A percentile compares a stretch with the other conserved stretches of the same genome.
Evolutionary conservation across 192 early-diverging fungal genomes (phyloP).

Genomic region (Allomyces javanicus): DNA sequence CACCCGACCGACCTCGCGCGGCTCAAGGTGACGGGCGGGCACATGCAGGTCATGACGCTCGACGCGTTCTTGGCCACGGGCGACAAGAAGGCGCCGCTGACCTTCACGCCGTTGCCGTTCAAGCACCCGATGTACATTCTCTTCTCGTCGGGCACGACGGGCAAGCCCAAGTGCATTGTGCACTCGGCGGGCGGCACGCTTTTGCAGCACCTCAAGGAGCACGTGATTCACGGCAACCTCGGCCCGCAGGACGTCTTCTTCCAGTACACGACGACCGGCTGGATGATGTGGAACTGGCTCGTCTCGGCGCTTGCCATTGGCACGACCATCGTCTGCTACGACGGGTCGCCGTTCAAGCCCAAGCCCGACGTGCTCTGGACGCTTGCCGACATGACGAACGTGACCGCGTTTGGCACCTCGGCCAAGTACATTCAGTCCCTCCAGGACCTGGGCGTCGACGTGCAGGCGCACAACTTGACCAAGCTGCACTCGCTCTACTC

Average conservation of each 20-base stretch:
- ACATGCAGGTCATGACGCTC: background rate
- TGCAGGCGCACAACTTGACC: constrained; percentile 36
- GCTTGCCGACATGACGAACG: constrained; percentile 47
- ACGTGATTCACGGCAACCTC: constrained; percentile 67
- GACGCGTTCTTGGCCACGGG: constrained; percentile 29
- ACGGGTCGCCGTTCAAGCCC: constrained; percentile 87
- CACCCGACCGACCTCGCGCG: background rate
- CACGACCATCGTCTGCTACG: constrained; percentile 62
- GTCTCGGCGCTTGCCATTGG: constrained; percentile 60
- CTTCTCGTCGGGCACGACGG: constrained; percentile 86
- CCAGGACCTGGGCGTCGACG: constrained; percentile 48
- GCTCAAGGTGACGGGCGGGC: background rate
- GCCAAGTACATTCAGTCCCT: constrained; percentile 89
- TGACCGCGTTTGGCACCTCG: constrained; percentile 81
- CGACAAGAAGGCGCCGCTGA: constrained; percentile 17
- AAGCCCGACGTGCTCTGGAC: constrained; percentile 53
- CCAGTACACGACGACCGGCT: constrained; percentile 78
- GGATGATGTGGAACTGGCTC: constrained; percentile 99
- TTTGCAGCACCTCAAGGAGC: constrained; percentile 87
- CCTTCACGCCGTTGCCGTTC: constrained; percentile 72
- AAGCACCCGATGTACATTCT: constrained; percentile 80
- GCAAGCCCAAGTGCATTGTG: constrained; percentile 89
- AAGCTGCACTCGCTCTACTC: constrained; percentile 63
- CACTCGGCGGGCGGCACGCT: constrained; percentile 80
- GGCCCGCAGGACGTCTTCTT: constrained; percentile 56